phyloP scores from a whole-genome alignment of 805 yeast species.

The Kodamaea kakaduensis region DNA sequence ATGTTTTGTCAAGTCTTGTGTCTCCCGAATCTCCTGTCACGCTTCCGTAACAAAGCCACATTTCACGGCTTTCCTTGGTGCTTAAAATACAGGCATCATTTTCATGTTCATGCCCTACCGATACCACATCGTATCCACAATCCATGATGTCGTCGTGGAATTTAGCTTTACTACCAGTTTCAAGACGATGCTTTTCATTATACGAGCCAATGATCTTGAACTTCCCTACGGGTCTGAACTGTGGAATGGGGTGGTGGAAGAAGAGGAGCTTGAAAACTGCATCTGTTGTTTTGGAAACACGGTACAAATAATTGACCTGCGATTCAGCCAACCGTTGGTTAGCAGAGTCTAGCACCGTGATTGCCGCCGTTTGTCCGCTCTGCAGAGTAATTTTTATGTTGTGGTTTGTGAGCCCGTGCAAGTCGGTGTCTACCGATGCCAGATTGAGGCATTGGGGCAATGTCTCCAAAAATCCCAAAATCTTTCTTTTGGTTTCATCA shows the following conservation, averaged over 20 bases:
- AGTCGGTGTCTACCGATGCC: conserved; percentile 12
- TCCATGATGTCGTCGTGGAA: conserved; percentile 31
- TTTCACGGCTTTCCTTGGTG: conserved; percentile 13
- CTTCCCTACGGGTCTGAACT: conserved; percentile 37
- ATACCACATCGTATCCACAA: conserved; percentile 34
- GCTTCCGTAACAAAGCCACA: conserved; percentile 40
- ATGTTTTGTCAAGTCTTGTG: conserved; percentile 22
- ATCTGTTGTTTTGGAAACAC: conserved; percentile 15
- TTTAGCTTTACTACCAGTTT: conserved; percentile 25
- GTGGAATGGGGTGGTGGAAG: conserved; percentile 41
- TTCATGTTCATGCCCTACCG: conserved; percentile 43
- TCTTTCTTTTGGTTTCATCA: conserved; percentile 12
- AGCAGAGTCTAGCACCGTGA: conserved; percentile 35
- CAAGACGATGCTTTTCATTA: conserved; percentile 33
- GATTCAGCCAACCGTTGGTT: conserved; percentile 24
- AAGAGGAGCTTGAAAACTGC: conserved; percentile 28
- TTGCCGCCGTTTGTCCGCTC: conserved; percentile 16
- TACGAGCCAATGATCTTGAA: conserved; percentile 38
- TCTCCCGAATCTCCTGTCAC: conserved; percentile 36
- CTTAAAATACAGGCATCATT: conserved; percentile 39
- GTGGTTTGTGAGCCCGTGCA: conserved; percentile 38
- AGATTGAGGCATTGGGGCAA: conserved; percentile 37
- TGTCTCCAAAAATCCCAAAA: conserved; percentile 27
- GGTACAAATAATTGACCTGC: conserved; percentile 33
- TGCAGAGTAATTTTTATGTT: conserved; percentile 24